Conservation (phyloP, 176 grass and related monocot genomes). For the Typha latifolia region DNA sequence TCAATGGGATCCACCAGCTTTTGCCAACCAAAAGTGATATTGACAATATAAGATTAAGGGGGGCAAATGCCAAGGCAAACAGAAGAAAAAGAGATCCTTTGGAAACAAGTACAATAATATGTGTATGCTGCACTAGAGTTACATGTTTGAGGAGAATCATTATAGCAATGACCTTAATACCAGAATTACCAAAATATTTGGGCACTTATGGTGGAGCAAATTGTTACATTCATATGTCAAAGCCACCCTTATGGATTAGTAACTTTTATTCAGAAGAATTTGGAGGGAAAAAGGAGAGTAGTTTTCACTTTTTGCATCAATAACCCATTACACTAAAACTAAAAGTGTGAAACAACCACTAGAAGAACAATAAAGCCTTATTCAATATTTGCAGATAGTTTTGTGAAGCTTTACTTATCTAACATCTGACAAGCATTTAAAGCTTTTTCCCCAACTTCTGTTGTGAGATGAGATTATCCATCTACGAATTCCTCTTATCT, state of each 20-base stretch:
- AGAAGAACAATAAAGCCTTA: too few relatives aligned
- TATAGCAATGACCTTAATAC: background rate
- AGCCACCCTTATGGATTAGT: background rate
- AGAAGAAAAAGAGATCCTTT: conserved; percentile 6
- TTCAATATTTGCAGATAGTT: too few relatives aligned
- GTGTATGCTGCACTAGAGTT: background rate
- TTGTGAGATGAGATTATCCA: too few relatives aligned
- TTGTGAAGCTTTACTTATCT: too few relatives aligned
- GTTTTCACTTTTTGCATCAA: too few relatives aligned
- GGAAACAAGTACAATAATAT: background rate
- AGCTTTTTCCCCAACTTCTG: too few relatives aligned
- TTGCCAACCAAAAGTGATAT: conserved; percentile 1
- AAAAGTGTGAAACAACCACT: too few relatives aligned
- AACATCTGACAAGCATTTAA: too few relatives aligned
- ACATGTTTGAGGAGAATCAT: background rate
- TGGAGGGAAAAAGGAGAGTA: too few relatives aligned
- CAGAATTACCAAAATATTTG: background rate
- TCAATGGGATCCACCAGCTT: conserved; percentile 97
- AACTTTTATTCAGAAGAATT: too few relatives aligned
- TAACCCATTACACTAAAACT: too few relatives aligned
- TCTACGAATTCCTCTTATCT: too few relatives aligned
- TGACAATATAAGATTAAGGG: conserved; percentile 13
- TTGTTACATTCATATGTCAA: background rate
- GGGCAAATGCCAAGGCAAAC: conserved; percentile 7
- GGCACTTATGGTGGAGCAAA: background rate